These are phyloP conservation scores for Sisymbrium altissimum DNA, from an alignment of 345 rosid genomes.

Conservation along the genomic window DNA sequence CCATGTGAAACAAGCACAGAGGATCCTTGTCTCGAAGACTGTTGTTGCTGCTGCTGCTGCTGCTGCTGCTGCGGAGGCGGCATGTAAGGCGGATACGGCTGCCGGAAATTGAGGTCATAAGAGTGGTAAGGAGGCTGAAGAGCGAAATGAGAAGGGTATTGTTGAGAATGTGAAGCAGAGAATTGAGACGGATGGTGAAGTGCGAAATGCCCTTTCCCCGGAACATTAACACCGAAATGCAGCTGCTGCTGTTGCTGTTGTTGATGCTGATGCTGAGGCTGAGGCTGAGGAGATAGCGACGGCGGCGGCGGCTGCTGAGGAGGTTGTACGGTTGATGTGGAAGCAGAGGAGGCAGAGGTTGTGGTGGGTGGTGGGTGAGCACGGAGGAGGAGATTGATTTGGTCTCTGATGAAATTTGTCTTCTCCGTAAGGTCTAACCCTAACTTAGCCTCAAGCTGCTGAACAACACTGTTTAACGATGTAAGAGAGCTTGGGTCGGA, in stretches of 20 bases:
- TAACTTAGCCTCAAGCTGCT: slow-evolving; percentile 76
- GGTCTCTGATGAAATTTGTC: slow-evolving; percentile 74
- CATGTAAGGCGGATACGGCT: slow-evolving; percentile 39
- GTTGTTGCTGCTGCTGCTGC: slow-evolving; percentile 25
- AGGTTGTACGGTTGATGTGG: slow-evolving; percentile 8
- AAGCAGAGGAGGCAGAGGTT: slow-evolving; percentile 1
- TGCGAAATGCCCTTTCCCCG: slow-evolving; percentile 56
- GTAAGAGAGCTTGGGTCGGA: slow-evolving; percentile 61
- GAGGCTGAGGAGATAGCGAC: neutral
- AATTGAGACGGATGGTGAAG: slow-evolving; percentile 50
- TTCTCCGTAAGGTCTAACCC: slow-evolving; percentile 84
- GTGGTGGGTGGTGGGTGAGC: slow-evolving; percentile 33
- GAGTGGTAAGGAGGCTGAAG: slow-evolving; percentile 46
- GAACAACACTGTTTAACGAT: slow-evolving; percentile 70
- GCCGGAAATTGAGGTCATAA: slow-evolving; percentile 74
- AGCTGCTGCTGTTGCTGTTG: neutral
- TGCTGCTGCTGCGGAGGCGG: slow-evolving; percentile 26
- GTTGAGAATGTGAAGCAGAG: slow-evolving; percentile 36
- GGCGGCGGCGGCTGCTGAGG: slow-evolving; percentile 7
- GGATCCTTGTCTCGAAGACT: slow-evolving; percentile 29
- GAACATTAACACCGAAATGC: slow-evolving; percentile 26
- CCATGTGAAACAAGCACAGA: slow-evolving; percentile 21
- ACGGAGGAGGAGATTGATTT: slow-evolving; percentile 70
- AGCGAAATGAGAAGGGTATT: slow-evolving; percentile 49
- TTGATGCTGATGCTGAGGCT: neutral